Percentiles rank a stretch among this genome's conserved stretches.
Evolutionary conservation across 495 filamentous ascomycete species (phyloP).

Genomic region (Platismatia glauca): DNA sequence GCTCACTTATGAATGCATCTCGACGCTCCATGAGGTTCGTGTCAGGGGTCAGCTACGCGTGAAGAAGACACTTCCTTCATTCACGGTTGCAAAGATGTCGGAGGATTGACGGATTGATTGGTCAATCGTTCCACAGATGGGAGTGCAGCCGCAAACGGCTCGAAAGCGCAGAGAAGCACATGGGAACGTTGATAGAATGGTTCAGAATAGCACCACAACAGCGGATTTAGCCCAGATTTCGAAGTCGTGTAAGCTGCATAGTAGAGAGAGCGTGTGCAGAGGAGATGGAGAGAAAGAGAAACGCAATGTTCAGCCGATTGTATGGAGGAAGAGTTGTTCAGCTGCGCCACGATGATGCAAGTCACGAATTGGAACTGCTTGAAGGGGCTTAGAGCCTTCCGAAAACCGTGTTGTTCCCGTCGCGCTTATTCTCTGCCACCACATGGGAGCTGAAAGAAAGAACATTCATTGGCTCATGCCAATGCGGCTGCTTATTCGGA

Average conservation of each 20-base stretch:
- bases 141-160: not conserved
- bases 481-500: not conserved
- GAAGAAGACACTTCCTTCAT: not conserved
- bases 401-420: constrained; percentile 4
- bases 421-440: not conserved
- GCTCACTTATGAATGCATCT: constrained; percentile 6
- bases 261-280: constrained; percentile 3
- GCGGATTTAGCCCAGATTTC: not conserved
- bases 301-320: constrained; percentile 16
- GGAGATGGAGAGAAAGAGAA: not conserved
- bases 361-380: no score
- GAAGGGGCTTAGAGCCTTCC: not conserved
- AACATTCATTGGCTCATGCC: constrained; percentile 1
- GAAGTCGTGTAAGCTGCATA: not conserved
- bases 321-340: not conserved
- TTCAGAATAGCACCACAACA: not conserved
- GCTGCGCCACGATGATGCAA: constrained; percentile 17
- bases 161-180: not conserved
- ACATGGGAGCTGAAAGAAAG: constrained; percentile 12
- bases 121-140: not conserved
- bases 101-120: constrained; percentile 5
- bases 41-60: not conserved
- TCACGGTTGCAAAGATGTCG: not conserved
- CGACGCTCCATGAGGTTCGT: not conserved
- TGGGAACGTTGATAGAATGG: constrained; percentile 1